These are phyloP conservation scores for Sextonia rubra DNA, from an alignment of 164 flowering plant genomes.

Conservation along the genomic window DNA sequence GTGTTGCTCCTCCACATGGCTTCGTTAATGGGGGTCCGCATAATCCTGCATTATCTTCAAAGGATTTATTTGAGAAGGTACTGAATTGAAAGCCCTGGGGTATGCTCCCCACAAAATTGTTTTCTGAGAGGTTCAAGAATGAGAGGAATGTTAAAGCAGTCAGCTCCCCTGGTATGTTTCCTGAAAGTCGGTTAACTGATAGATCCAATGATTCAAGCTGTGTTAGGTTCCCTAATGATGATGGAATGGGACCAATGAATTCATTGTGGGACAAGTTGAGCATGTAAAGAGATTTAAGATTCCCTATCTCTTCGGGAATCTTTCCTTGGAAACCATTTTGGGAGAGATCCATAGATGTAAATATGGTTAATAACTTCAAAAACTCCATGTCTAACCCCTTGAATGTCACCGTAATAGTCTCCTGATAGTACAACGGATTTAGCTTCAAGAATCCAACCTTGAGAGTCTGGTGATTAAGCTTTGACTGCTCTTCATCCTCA, in stretches of 20 bases:
- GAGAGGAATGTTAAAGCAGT: slow-evolving; percentile 10
- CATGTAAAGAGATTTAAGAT: slow-evolving; percentile 5
- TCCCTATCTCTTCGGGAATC: slow-evolving; percentile 5
- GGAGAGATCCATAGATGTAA: slow-evolving; percentile 9
- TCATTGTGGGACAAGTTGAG: slow-evolving; percentile 9
- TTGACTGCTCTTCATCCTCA: background rate
- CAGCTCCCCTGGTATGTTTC: slow-evolving; percentile 15
- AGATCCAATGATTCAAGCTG: slow-evolving; percentile 13
- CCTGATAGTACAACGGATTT: slow-evolving; percentile 4
- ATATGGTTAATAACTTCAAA: slow-evolving; percentile 6
- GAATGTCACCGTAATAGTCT: slow-evolving; percentile 4
- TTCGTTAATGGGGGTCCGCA: slow-evolving; percentile 14
- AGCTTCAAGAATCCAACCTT: background rate
- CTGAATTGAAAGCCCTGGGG: slow-evolving; percentile 12
- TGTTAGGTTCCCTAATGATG: background rate
- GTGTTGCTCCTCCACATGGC: background rate
- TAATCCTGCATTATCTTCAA: slow-evolving; percentile 9
- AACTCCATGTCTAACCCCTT: slow-evolving; percentile 9
- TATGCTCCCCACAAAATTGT: slow-evolving; percentile 12
- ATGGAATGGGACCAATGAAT: slow-evolving; percentile 13
- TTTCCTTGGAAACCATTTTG: slow-evolving; percentile 7
- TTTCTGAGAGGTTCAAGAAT: slow-evolving; percentile 13
- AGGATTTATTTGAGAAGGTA: slow-evolving; percentile 10
- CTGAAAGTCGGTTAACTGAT: slow-evolving; percentile 10
- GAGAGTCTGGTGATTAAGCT: background rate